These are phyloP conservation scores for Lentithecium fluviatile DNA, from an alignment of 495 filamentous ascomycete species.

Conservation along the genomic window DNA sequence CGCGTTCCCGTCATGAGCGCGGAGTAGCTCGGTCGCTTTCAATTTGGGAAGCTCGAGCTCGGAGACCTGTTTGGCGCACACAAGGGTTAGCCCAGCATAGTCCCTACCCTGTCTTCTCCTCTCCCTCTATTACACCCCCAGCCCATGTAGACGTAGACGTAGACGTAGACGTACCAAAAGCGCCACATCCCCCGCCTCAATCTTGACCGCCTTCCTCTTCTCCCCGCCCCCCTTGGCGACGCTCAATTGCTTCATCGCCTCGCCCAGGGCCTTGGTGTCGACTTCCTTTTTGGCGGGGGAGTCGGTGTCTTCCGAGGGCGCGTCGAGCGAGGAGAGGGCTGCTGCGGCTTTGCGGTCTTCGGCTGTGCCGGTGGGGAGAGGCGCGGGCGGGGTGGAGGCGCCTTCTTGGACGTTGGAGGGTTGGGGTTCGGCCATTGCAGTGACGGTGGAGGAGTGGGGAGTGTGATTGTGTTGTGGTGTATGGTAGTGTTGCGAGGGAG, in stretches of 20 bases:
- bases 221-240: slow-evolving; percentile 30
- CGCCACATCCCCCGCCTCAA: slow-evolving; percentile 63
- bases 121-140: not conserved
- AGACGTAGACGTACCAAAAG: slow-evolving; percentile 63
- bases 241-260: slow-evolving; percentile 70
- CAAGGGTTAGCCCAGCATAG: slow-evolving; percentile 2
- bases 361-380: slow-evolving; percentile 63
- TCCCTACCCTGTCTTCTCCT: not conserved
- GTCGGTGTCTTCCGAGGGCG: slow-evolving; percentile 52
- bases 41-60: slow-evolving; percentile 74
- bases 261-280: slow-evolving; percentile 78
- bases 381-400: slow-evolving; percentile 53
- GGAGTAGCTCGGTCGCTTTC: slow-evolving; percentile 82
- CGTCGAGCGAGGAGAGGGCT: slow-evolving; percentile 70
- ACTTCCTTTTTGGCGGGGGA: slow-evolving; percentile 55
- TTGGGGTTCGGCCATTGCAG: slow-evolving; percentile 60
- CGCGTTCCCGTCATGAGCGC: slow-evolving; percentile 73
- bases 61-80: slow-evolving; percentile 58
- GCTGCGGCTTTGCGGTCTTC: slow-evolving; percentile 91
- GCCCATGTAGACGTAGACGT: too few species aligned
- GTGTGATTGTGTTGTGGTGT: slow-evolving; percentile 4
- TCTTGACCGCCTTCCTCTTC: slow-evolving; percentile 58
- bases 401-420: slow-evolving; percentile 58
- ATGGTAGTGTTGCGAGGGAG: not conserved
- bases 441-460: not conserved